Evolutionary conservation across 2,329 filamentous ascomycete species (phyloP).

Genomic region (Stromatinia cepivora): DNA sequence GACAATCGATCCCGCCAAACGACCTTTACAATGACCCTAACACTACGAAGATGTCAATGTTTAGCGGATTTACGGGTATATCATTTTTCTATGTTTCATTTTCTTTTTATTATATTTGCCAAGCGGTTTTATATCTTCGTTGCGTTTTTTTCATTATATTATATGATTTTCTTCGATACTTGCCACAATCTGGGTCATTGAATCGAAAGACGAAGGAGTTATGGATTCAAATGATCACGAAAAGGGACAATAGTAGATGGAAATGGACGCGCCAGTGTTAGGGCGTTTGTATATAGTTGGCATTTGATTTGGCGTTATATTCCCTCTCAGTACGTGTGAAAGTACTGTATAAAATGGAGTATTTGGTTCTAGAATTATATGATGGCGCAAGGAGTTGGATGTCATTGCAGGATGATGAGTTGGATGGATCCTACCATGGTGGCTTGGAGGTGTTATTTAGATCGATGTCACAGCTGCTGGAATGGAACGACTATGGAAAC

Average conservation of each 20-base stretch:
- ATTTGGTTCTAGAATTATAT: not conserved
- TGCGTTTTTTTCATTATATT: slow-evolving; percentile 7
- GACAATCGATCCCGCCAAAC: not conserved
- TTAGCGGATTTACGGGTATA: not conserved
- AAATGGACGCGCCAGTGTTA: slow-evolving; percentile 2
- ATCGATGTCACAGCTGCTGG: not conserved
- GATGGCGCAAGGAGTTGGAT: slow-evolving; percentile 9
- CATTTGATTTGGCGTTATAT: slow-evolving; percentile 22
- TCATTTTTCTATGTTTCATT: not conserved
- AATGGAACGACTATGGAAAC: not conserved
- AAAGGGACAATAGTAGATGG: slow-evolving; percentile 4
- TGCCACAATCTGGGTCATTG: not conserved
- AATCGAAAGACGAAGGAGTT: slow-evolving; percentile 6
- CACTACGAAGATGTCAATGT: not conserved
- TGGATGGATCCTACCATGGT: not conserved
- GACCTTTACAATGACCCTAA: not conserved
- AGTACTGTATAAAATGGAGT: slow-evolving; percentile 13
- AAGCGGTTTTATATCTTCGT: slow-evolving; percentile 1
- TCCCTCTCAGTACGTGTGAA: slow-evolving; percentile 7
- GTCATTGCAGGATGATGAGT: not conserved
- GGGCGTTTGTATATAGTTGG: slow-evolving; percentile 14
- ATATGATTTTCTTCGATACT: slow-evolving; percentile 1
- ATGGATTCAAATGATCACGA: not conserved
- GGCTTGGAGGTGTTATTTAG: not conserved
- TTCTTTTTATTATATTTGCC: not conserved